Evolutionary conservation across 1,284 basidiomycete genomes (phyloP).

Genomic region (Malassezia yamatoensis): DNA sequence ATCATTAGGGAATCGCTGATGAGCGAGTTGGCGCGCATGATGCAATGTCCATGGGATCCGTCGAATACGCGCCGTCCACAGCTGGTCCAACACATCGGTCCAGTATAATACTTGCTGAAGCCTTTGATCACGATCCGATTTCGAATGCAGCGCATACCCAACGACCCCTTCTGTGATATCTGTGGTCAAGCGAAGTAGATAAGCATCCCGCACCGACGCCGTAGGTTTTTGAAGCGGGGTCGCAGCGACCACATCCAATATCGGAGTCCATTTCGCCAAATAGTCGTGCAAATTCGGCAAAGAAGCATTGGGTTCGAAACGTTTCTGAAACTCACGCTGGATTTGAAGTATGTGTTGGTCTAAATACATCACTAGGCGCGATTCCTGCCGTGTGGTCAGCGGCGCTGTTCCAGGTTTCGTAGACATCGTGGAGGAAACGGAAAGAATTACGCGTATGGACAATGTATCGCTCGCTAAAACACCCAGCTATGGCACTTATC

Average conservation of each 20-base stretch:
- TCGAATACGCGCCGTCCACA: conserved; percentile 31
- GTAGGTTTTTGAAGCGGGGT: conserved; percentile 27
- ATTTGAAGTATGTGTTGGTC: conserved; percentile 27
- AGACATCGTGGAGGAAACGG: background rate
- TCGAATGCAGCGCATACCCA: conserved; percentile 20
- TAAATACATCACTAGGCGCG: conserved; percentile 27
- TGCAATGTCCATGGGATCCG: conserved; percentile 23
- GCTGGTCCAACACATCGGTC: conserved; percentile 30
- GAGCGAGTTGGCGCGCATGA: background rate
- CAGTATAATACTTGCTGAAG: conserved; percentile 25
- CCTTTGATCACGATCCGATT: conserved; percentile 8
- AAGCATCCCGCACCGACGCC: conserved; percentile 26
- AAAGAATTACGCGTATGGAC: conserved; percentile 1
- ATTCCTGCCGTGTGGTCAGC: conserved; percentile 27
- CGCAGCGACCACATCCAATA: conserved; percentile 24
- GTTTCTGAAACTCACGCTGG: conserved; percentile 26
- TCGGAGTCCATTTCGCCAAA: conserved; percentile 20
- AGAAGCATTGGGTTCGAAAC: conserved; percentile 21
- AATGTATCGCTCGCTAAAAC: background rate
- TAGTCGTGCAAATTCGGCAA: conserved; percentile 23
- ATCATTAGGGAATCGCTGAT: background rate
- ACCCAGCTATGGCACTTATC: background rate
- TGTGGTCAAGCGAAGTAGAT: conserved; percentile 30
- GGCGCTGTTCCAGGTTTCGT: background rate
- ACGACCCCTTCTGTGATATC: conserved; percentile 34